Base-by-base conservation (phyloP, 2,329 filamentous ascomycete species). In the Alternaria sp. region DNA sequence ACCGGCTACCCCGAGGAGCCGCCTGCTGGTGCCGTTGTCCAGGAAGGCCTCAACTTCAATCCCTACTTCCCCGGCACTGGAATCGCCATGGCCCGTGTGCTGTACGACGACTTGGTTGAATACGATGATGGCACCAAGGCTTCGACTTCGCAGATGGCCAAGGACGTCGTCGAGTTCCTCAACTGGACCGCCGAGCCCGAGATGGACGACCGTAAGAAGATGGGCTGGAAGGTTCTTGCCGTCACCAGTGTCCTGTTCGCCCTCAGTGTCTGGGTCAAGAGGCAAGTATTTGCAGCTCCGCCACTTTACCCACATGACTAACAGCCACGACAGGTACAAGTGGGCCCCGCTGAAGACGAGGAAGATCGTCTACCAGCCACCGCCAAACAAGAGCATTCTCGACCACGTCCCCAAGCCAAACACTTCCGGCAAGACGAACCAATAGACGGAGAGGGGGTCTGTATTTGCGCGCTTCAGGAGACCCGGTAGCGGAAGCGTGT, bases 181-280 rank as follows among this genome's bases (percentile, higher is more conserved):
- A 98, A 99, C 90, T 99, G 96, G 96, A 88, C 96, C 58, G 94
- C 96, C 62, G 96, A 99, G 87, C 96, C 96, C 53, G 96, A 99
- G 87, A 97, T 97, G 94, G 96, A 99, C 80, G 91, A 97, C 81
- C 92, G 96, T 81, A 99, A 99, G 92, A 96, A 94, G 87, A 99
- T 98, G 96, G 96, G 96, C 78, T 90, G 97, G 88, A 98, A 99
- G 90, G 92, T 97, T 58, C 82, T 99, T 75, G 89, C 92, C 71
- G 88, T 97, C 72, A 89, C 90, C 59, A 87, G 91, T 66, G 88
- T 90, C 66, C 86, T 99, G 68, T 92, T 93, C 80, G 93, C 93
- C 61, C 78, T 98, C 77, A 96, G 92, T 82, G 89, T 99, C 76
- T 99, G 94, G 94, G 91, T 98, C 71, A 99, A 99, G 92, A 90